These are phyloP conservation scores for Moringa oleifera DNA, from an alignment of 345 rosid genomes.

Conservation along the genomic window DNA sequence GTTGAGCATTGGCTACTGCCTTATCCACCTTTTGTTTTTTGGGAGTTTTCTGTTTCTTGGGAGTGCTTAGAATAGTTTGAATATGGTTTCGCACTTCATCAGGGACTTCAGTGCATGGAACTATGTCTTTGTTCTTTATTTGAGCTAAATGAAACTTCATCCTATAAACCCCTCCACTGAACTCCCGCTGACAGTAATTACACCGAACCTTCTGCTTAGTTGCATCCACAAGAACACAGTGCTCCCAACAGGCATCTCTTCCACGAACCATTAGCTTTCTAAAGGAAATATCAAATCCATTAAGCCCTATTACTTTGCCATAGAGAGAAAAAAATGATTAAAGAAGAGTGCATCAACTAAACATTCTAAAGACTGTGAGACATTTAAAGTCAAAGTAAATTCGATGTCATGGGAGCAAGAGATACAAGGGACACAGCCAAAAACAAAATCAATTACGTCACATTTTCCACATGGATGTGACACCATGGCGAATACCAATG, in stretches of 20 bases:
- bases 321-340: neutral
- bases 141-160: conserved; percentile 72
- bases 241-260: conserved; percentile 69
- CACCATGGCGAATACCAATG: too few relatives aligned
- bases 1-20: conserved; percentile 32
- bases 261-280: conserved; percentile 50
- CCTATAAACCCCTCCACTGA: conserved; percentile 64
- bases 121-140: conserved; percentile 53
- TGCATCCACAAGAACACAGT: conserved; percentile 55
- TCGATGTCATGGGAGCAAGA: neutral
- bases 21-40: conserved; percentile 34
- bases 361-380: too few relatives aligned
- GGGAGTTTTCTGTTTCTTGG: conserved; percentile 39
- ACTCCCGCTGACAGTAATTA: conserved; percentile 52
- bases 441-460: too few relatives aligned
- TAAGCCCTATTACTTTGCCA: neutral
- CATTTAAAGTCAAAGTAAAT: neutral
- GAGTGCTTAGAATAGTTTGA: conserved; percentile 35
- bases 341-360: neutral
- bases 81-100: conserved; percentile 40
- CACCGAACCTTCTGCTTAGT: conserved; percentile 57
- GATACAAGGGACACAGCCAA: neutral
- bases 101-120: conserved; percentile 48
- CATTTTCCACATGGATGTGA: too few relatives aligned
- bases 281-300: conserved; percentile 9